Base-by-base conservation (phyloP, 768 basidiomycete species). In the Boletus edulis region DNA sequence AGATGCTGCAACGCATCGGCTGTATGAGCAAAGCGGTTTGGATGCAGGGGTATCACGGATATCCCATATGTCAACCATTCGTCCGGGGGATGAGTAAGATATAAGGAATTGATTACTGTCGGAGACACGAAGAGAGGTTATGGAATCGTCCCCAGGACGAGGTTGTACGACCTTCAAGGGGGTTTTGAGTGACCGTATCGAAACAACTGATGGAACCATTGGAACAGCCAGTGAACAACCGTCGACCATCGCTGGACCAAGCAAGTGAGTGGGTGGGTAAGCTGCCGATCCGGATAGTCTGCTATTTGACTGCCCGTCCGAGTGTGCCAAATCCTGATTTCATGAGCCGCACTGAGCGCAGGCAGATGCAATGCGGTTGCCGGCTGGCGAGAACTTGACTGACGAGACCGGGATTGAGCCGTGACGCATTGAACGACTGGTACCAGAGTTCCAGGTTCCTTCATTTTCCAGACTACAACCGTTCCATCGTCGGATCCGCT, bases 331-430 rank as follows among this genome's bases (percentile, higher is more conserved):
- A 63, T 51, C 41, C 27, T 42, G 31, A 50, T 15, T 22, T 10
- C 4, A 15, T 24, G 20, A 32, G n/a, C 14, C 31, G 40, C 49
- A 41, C 11, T 32, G 17, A 15, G 18, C 24, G 13, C 14, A 50
- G 12, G 18, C n/a, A 2, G 49, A 50, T 15, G 50, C 61, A 13
- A 63, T 50, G 32, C 37, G 56, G 14, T 15, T 43, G 13, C 61
- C 62, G 3, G 32, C 15, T 1, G 62, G 61, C 1, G 62, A 63
- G 42, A 63, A 63, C 49, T 60, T 60, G 55, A 63, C 35, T 1
- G 57, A 59, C 12, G 54, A 49, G 12, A 63, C 29, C 5, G 55
- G 47, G 39, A 8, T 4, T 7, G 27, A 8, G 13, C 14, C 35
- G 14, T 34, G 40, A 31, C 9, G n/a, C 37, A 42, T 15, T 3